Percentiles rank a stretch among this genome's conserved stretches.
Evolutionary conservation across 2,329 filamentous ascomycete genomes (phyloP).

Genomic region (Phyllachora maydis): DNA sequence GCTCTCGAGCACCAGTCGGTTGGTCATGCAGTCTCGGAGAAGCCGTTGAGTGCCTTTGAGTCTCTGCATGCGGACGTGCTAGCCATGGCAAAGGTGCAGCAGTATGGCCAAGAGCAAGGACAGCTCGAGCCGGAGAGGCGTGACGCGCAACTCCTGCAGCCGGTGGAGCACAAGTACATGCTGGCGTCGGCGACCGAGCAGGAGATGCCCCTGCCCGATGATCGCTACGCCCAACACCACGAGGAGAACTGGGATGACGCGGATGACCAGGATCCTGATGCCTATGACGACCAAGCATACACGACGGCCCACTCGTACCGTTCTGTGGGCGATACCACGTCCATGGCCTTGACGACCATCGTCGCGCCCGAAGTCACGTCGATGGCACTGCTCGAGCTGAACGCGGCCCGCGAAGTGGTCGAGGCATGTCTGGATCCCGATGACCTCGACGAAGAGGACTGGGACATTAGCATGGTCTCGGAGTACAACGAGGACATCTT

Average conservation of each 20-base stretch:
- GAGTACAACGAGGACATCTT: conserved; percentile 97
- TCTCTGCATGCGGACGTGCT: too few relatives aligned
- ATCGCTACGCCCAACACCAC: conserved; percentile 15
- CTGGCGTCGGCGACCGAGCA: conserved; percentile 17
- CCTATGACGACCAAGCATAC: conserved; percentile 47
- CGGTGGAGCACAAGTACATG: conserved; percentile 6
- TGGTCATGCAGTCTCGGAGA: too few relatives aligned
- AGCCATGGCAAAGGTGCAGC: too few relatives aligned
- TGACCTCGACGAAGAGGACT: conserved; percentile 72
- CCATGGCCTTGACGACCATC: conserved; percentile 29
- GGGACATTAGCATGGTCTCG: conserved; percentile 93
- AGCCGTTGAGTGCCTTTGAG: too few relatives aligned
- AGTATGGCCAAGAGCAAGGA: too few relatives aligned
- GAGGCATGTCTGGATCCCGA: conserved; percentile 44
- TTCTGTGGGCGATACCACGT: conserved; percentile 46
- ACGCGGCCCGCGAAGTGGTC: conserved; percentile 41
- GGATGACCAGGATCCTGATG: conserved; percentile 38
- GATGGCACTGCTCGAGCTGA: conserved; percentile 53
- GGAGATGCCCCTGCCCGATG: too few relatives aligned
- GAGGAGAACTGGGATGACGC: conserved; percentile 68
- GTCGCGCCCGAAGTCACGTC: conserved; percentile 53
- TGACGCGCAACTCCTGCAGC: too few relatives aligned
- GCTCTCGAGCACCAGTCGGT: conserved; percentile 20
- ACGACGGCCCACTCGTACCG: conserved; percentile 57
- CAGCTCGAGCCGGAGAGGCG: too few relatives aligned